Base-by-base conservation (phyloP, 2,329 filamentous ascomycete species). In the Westerdykella ornata region DNA sequence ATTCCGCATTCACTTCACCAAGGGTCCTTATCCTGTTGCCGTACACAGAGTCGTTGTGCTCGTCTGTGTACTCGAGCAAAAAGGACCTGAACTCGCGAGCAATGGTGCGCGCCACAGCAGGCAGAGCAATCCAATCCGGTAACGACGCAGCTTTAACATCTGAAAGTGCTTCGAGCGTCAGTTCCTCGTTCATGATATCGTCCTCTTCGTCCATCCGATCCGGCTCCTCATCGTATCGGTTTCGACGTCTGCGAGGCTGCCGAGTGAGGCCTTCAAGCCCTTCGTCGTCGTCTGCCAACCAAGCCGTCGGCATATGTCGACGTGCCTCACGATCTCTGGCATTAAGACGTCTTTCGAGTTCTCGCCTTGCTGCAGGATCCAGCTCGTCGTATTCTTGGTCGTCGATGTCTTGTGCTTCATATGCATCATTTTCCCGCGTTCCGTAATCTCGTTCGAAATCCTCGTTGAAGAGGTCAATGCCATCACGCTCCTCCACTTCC, bases 41-140 rank as follows among this genome's bases (percentile, higher is more conserved):
- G 64, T 98, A 98, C 38, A 98, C 88, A 0, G 92, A 98, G 4
- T 81, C 83, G 41, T 88, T 89, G 49, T 84, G 81, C 40, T 88
- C 81, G 59, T 98, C 92, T 5, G 83, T 95, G 65, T 94, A 97
- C 56, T 96, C 90, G 9, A 92, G 97, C 57, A 98, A 72, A 72
- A 98, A 98, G 3, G 86, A 84, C 67, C 94, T 95, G 78, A 98
- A 98, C 68, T 98, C 92, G 57, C 90, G 81, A 62, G 88, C 89
- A 67, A 98, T 92, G 1, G 89, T 94, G 53, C 87, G 80, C 68
- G 95, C 87, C 11, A 98, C 92, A 12, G 88, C 80, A 3, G 87
- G 86, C 54, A 89, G 84, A 12, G 87, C 82, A 32, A 98, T 85
- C 94, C 94, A 98, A 51, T 98, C 92, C 0, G 88, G 94, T 60